Evolutionary conservation across 2,329 filamentous ascomycete species (phyloP), one percentile per base, ranked within the genome.

Genomic region (Bipolaris sorokiniana): DNA sequence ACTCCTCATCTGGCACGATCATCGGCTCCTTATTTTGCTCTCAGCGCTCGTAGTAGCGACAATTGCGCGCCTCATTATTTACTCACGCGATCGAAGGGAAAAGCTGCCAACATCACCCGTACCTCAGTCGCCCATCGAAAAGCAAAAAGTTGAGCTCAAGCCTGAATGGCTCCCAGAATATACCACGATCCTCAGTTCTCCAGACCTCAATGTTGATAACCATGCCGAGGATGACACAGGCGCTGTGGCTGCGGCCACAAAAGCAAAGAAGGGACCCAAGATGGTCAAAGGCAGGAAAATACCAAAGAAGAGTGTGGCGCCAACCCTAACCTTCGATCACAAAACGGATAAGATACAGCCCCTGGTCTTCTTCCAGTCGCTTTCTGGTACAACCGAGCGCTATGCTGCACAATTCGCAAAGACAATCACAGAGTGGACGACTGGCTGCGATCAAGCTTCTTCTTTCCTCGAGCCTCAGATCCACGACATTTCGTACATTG

Each of bases 361-460:
- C 2, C 77, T 96, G 15, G 78, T 97, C 31, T 98, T 97, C 80
- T 98, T 90, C 79, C 94, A 92, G 2, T 96, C 93, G 0, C 81
- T 98, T 54, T 96, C 91, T 3, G 91, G 89, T 3, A 90, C 87
- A 31, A 97, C 93, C 1, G 88, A 94, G 72, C 88, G 86, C 68
- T 86, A 88, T 56, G 90, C 90, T 1, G 83, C 86, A 22, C 79
- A 83, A 1, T 86, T 95, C 47, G 78, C 82, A n/a, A 80, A 85
- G 55, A 76, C 79, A 1, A 74, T 94, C 26, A 80, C 81, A 59
- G 70, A 64, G 67, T 78, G 79, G 77, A 67, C 68, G 0, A 53
- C 64, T n/a, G 66, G 65, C 9, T 70, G 68, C 41, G 66, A 68
- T 18, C 64, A 62, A 42, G 68, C 65, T 84, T 62, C 60, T 42